Base-by-base conservation (phyloP, 495 filamentous ascomycete genomes). In the Pyronema domesticum region DNA sequence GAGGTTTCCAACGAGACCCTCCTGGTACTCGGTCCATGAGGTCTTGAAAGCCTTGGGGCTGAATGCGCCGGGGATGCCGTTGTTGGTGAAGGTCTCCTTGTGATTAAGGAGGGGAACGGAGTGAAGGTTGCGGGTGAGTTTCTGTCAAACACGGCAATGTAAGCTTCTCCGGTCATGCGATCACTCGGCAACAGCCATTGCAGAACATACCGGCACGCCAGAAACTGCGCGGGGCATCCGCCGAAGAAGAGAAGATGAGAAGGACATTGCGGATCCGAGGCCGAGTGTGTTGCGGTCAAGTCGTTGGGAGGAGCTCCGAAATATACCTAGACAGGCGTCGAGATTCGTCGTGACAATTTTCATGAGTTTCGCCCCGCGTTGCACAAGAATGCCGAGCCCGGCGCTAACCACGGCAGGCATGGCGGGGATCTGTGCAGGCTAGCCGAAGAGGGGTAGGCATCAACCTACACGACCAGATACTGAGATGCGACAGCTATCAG, bases 11-110 rank as follows among this genome's bases (percentile, higher is more conserved):
- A 89, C 64, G 57, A 94, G 68, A 49, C 79, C 67, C 23, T 69
- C 61, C 70, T 91, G 85, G 71, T 95, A 95, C 60, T 87, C 70
- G 17, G 73, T 81, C 86, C 87, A 98, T 35, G 88, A 75, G 11
- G 83, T 76, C 52, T 82, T 71, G 65, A 82, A 87, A 9, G 73
- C 85, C 40, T 71, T 70, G 1, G 74, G 68, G 0, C 80, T 78
- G 50, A 93, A 70, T 44, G 95, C 71, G 7, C 76, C 77, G 13
- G 77, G 74, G 8, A 94, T 70, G 46, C 82, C 85, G 56, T 84
- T 58, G 53, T 74, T 58, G 45, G 69, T 64, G 57, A 76, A 73
- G 7, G 69, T 64, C 7, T 34, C 19, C 7, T 40, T 43, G 19
- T 53, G 40, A 6, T 9, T 53, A 7, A 53, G 18, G n/a, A 37